Conservation (phyloP, 2,329 filamentous ascomycete species). For the Zymoseptoria crescenta region DNA sequence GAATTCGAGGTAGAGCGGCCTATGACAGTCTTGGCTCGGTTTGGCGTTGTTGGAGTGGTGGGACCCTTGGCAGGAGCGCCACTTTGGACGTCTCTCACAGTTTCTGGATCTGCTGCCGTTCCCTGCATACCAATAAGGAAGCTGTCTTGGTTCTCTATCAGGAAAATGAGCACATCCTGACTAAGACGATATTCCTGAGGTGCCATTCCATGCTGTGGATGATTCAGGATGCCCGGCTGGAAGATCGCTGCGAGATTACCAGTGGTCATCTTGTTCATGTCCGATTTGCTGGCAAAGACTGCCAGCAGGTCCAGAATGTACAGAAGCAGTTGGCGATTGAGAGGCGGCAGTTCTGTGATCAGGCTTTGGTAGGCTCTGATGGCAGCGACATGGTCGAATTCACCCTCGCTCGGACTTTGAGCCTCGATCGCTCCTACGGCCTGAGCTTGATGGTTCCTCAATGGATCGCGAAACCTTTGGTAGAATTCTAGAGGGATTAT, state of each 20-base stretch:
- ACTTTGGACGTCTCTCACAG: slow-evolving; percentile 60
- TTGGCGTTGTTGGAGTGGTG: slow-evolving; percentile 36
- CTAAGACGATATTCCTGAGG: slow-evolving; percentile 90
- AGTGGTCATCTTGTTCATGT: slow-evolving; percentile 94
- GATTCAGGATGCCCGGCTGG: slow-evolving; percentile 90
- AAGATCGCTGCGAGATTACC: slow-evolving; percentile 94
- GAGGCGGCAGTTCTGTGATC: slow-evolving; percentile 83
- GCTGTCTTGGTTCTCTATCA: slow-evolving; percentile 97
- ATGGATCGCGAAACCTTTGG: slow-evolving; percentile 77
- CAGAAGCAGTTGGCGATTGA: slow-evolving; percentile 87
- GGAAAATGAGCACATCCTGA: slow-evolving; percentile 92
- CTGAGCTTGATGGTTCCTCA: slow-evolving; percentile 62
- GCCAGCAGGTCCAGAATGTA: slow-evolving; percentile 94
- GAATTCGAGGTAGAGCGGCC: slow-evolving; percentile 76
- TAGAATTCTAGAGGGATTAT: slow-evolving; percentile 94
- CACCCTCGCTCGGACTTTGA: slow-evolving; percentile 60
- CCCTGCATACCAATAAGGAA: slow-evolving; percentile 98
- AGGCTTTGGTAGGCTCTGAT: slow-evolving; percentile 79
- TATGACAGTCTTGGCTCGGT: slow-evolving; percentile 49
- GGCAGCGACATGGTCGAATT: slow-evolving; percentile 65
- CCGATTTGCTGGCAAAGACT: slow-evolving; percentile 93
- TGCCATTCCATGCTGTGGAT: slow-evolving; percentile 90
- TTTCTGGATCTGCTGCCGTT: slow-evolving; percentile 87
- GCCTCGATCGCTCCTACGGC: slow-evolving; percentile 58
- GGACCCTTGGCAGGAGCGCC: slow-evolving; percentile 49